Evolutionary conservation across 225 moss, liverwort and hornwort genomes (phyloP), one percentile per base, ranked within the genome.

Genomic region (Marchantia paleacea): DNA sequence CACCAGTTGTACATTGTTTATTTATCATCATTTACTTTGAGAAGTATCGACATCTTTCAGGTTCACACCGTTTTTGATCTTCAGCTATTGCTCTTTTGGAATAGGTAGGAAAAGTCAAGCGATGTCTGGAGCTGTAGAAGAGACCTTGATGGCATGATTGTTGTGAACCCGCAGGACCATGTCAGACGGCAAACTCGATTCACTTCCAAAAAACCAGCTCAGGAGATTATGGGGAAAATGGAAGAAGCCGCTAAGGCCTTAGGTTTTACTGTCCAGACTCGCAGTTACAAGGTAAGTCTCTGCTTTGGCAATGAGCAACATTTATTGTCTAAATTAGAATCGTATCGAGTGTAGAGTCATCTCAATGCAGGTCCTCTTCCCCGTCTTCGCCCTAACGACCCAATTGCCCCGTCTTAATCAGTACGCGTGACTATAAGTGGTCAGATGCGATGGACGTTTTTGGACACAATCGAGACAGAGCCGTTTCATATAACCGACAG

Each of bases 141-240:
- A 69, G 8, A 18, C 18, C 3, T 18, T 39, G 31, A 18, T 70
- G 48, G 47, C 20, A 19, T 72, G 2, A 64, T 19, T 24, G 9
- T 76, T 29, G 12, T 55, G 8, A 16, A 73, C 7, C 16, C 83
- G 79, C 86, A 97, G 99, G 99, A 99, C 78, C 89, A 94, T 88
- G 99, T 99, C 15, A 91, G 91, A 85, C 95, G 99, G 10, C 99
- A 99, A 88, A 99, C 99, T 78, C 90, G 99, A 75, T 99, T 99
- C 83, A 92, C 94, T 47, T 99, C 99, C 25, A 95, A 86, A 79
- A 92, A 77, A 86, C 95, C 99, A 79, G 99, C 99, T 62, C 92
- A 91, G 81, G 91, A 92, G 80, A 89, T 99, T 24, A 91, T 94
- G 51, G 66, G 80, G 50, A 85, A 86, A 72, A 94, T 99, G 91